Evolutionary conservation across 75 land plant species (phyloP).

Genomic region (Adiantum capillusveneris): DNA sequence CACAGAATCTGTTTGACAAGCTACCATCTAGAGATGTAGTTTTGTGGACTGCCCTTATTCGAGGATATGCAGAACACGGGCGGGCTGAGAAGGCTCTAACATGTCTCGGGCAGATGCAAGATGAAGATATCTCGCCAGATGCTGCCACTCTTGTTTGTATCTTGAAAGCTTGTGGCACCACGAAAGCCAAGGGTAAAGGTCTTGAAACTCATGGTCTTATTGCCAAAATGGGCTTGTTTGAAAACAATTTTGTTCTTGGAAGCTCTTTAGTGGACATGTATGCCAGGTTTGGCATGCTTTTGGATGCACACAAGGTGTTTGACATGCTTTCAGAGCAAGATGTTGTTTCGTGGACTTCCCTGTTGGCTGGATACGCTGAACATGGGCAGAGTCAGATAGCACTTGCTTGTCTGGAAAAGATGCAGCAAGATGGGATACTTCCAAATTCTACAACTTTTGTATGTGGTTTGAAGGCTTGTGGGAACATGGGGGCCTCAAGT

Average conservation of each 20-base stretch:
- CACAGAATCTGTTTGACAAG: conserved; percentile 9
- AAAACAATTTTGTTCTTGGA: conserved; percentile 27
- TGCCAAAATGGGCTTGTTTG: conserved; percentile 9
- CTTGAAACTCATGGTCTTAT: conserved; percentile 37
- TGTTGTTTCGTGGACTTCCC: conserved; percentile 67
- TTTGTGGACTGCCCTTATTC: conserved; percentile 17
- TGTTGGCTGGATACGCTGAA: conserved; percentile 42
- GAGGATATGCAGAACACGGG: conserved; percentile 8
- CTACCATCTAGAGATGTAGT: conserved; percentile 12
- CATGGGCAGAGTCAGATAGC: conserved; percentile 13
- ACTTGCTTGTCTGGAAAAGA: conserved; percentile 1
- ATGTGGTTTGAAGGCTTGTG: conserved; percentile 14
- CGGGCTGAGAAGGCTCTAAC: not conserved
- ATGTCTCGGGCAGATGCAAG: conserved; percentile 7
- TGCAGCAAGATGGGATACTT: conserved; percentile 8
- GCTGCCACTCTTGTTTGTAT: conserved; percentile 10
- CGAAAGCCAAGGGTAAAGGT: conserved; percentile 14
- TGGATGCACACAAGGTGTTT: conserved; percentile 39
- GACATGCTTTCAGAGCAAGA: conserved; percentile 34
- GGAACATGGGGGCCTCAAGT: conserved; percentile 7
- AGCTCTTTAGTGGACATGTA: conserved; percentile 65
- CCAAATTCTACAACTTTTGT: conserved; percentile 13
- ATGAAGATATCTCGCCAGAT: conserved; percentile 12
- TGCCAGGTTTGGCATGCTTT: conserved; percentile 37
- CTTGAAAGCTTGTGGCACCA: conserved; percentile 5